These are phyloP conservation scores for Kodamaea fungicola DNA, from an alignment of 1,139 yeast genomes.

Conservation along the genomic window DNA sequence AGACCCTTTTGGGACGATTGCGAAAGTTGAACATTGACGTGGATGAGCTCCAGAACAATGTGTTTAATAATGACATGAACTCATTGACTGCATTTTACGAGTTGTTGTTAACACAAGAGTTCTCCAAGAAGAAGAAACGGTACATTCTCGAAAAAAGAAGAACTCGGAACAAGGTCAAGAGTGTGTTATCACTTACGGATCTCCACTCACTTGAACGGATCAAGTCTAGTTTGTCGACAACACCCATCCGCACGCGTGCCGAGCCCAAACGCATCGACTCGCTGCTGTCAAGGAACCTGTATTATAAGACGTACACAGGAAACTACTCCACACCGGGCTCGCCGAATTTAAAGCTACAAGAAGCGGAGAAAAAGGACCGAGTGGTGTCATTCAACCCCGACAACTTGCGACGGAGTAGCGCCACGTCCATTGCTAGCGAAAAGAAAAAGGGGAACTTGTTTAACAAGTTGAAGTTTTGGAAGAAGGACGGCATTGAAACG, in stretches of 20 bases:
- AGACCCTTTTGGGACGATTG: conserved; percentile 59
- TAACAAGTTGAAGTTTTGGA: conserved; percentile 44
- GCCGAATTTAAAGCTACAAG: background rate
- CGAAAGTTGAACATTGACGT: conserved; percentile 65
- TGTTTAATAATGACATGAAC: conserved; percentile 64
- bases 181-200: conserved; percentile 37
- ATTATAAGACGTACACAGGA: conserved; percentile 1
- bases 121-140: conserved; percentile 31
- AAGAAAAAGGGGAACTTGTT: conserved; percentile 26
- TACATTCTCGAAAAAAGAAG: conserved; percentile 36
- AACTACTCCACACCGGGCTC: conserved; percentile 1
- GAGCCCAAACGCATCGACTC: conserved; percentile 13
- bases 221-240: conserved; percentile 36
- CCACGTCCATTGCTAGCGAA: conserved; percentile 11
- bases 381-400: conserved; percentile 36
- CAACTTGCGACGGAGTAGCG: conserved; percentile 17
- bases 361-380: conserved; percentile 9
- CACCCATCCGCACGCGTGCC: conserved; percentile 19
- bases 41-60: conserved; percentile 59
- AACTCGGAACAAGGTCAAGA: conserved; percentile 47
- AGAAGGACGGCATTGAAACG: conserved; percentile 16
- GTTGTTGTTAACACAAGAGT: conserved; percentile 63
- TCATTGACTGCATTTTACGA: conserved; percentile 85
- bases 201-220: conserved; percentile 42
- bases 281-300: conserved; percentile 13